phyloP scores from a whole-genome alignment of 1,139 yeast species.

The Blastobotrys proliferans region DNA sequence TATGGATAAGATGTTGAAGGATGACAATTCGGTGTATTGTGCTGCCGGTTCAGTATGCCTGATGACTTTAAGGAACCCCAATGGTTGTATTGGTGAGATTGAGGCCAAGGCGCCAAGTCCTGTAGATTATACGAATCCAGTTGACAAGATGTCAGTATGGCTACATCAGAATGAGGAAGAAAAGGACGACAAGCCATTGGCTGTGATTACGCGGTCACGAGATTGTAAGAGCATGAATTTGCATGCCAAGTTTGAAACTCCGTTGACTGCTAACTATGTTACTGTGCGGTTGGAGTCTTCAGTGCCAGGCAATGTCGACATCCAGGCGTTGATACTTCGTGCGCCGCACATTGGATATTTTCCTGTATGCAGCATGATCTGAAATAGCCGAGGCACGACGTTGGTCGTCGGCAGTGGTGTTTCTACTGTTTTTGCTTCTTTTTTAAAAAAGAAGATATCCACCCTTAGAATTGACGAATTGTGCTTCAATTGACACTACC shows the following conservation, averaged over 20 bases:
- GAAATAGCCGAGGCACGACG: background rate
- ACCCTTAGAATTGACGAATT: background rate
- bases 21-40: constrained; percentile 19
- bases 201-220: background rate
- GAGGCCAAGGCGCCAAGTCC: constrained; percentile 20
- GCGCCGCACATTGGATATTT: constrained; percentile 1
- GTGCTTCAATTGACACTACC: background rate
- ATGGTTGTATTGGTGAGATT: constrained; percentile 15
- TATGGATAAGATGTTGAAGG: constrained; percentile 14
- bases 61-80: constrained; percentile 13
- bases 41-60: constrained; percentile 16
- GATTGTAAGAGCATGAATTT: constrained; percentile 10
- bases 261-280: constrained; percentile 16
- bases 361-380: background rate
- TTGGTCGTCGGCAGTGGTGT: background rate
- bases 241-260: constrained; percentile 14
- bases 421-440: background rate
- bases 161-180: constrained; percentile 13
- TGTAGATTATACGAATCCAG: constrained; percentile 18
- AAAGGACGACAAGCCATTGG: background rate
- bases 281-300: constrained; percentile 13
- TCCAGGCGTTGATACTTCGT: constrained; percentile 12
- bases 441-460: no score
- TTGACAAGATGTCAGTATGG: constrained; percentile 18
- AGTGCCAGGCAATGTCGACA: constrained; percentile 17